Base-by-base conservation (phyloP, 1,139 yeast species). In the Candida tropicalis region DNA sequence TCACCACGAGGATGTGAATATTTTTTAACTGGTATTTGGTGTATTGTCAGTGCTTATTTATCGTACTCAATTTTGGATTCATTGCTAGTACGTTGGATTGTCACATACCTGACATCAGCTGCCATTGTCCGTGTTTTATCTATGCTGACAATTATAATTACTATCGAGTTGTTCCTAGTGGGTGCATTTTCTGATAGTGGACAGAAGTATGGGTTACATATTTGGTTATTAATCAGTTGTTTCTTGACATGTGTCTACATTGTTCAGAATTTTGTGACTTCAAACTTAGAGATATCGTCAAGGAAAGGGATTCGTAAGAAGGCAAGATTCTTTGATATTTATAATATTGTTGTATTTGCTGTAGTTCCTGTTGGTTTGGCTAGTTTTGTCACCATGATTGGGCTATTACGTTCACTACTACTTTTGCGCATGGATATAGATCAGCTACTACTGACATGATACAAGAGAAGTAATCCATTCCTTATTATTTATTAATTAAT, bases 341-440 rank as follows among this genome's bases (percentile, higher is more conserved):
- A 90, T 63, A 89, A 87, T 54, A 87, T 93, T 39, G 91, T 87
- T 1, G 97, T 93, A 1, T 93, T 88, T 70, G 97, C 98, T 1
- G 98, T 93, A 41, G 97, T 93, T 5, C 99, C 99, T 0, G 91
- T 93, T 18, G 99, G 99, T 0, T 58, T 93, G 48, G 97, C 99
- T 3, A 88, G 97, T 55, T 93, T 93, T 56, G 66, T 91, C 22
- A 90, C 98, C 4, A 89, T 91, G 96, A 71, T 90, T 23, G 95
- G 91, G 0, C 66, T 91, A 39, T 66, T 90, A 24, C 69, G 97
- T 49, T 80, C 89, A 42, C 63, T 90, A 40, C 71, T 90, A 54
- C 87, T 90, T 31, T 72, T 89, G 39, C 75, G 96, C 46, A 67
- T 87, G 44, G 96, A 87, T 55, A 73, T 86, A 13, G 88, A 82